Percentiles rank a stretch among this genome's conserved stretches.
Conservation (phyloP, 805 yeast genomes). For the Millerozyma acaciae region DNA sequence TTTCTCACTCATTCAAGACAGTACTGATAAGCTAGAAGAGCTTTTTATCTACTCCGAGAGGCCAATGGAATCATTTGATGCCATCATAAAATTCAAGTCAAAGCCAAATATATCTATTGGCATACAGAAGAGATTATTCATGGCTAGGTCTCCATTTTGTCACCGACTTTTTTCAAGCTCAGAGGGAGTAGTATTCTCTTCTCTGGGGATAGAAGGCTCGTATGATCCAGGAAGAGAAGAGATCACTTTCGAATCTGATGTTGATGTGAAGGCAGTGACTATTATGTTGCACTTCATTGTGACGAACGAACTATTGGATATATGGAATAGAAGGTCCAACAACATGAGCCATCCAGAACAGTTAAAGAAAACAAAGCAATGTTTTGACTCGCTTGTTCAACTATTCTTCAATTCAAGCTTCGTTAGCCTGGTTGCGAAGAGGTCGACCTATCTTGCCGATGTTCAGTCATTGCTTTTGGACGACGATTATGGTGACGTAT, state of each 20-base stretch:
- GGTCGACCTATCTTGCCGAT: no score
- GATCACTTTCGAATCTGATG: constrained; percentile 17
- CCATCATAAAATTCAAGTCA: constrained; percentile 22
- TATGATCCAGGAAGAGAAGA: constrained; percentile 12
- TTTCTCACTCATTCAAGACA: constrained; percentile 8
- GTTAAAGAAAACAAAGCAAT: constrained; percentile 22
- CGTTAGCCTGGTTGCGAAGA: constrained; percentile 21
- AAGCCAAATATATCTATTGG: constrained; percentile 26
- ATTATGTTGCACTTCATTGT: constrained; percentile 45
- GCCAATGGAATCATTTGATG: constrained; percentile 27
- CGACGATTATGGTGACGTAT: constrained; percentile 35
- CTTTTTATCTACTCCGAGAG: no score
- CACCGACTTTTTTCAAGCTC: constrained; percentile 17
- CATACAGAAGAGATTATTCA: constrained; percentile 30
- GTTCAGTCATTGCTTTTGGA: constrained; percentile 16
- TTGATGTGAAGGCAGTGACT: constrained; percentile 37
- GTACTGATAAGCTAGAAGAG: no score
- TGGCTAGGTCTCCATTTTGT: constrained; percentile 27
- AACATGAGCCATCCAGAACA: constrained; percentile 25
- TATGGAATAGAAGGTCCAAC: no score
- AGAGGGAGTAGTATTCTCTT: constrained; percentile 18
- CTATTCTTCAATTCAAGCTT: constrained; percentile 20
- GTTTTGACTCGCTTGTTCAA: constrained; percentile 23
- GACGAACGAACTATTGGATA: constrained; percentile 40
- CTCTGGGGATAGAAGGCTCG: constrained; percentile 22